Evolutionary conservation across 192 early-diverging fungal species (phyloP).

Genomic region (Pilaira anomala): DNA sequence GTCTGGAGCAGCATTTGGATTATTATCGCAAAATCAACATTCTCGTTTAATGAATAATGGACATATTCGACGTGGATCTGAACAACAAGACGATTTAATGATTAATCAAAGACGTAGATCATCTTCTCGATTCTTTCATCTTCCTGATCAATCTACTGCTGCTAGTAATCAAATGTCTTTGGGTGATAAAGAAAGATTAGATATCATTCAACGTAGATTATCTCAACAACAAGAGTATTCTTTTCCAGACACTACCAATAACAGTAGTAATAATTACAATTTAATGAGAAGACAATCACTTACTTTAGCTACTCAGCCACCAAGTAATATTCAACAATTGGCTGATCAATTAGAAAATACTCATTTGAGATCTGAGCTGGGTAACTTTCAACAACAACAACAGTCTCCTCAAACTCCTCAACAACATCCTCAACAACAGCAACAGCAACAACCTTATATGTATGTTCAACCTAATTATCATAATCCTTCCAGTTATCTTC

Average conservation of each 20-base stretch:
- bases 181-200: slow-evolving; percentile 45
- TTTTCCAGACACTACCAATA: slow-evolving; percentile 16
- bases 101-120: slow-evolving; percentile 23
- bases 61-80: slow-evolving; percentile 43
- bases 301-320: slow-evolving; percentile 31
- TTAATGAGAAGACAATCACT: slow-evolving; percentile 1
- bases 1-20: slow-evolving; percentile 62
- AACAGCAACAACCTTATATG: slow-evolving; percentile 8
- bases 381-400: neutral
- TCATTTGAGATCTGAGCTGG: slow-evolving; percentile 11
- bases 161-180: slow-evolving; percentile 23
- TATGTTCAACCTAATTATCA: slow-evolving; percentile 16
- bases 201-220: slow-evolving; percentile 56
- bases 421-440: neutral
- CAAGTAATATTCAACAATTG: slow-evolving; percentile 59
- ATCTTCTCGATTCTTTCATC: slow-evolving; percentile 17
- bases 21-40: slow-evolving; percentile 51
- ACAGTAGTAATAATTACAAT: neutral
- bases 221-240: slow-evolving; percentile 45
- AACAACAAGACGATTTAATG: slow-evolving; percentile 42
- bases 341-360: slow-evolving; percentile 37
- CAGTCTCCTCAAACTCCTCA: neutral
- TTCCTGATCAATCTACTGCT: slow-evolving; percentile 1
- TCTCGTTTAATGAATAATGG: slow-evolving; percentile 32
- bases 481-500: neutral